Evolutionary conservation across 768 basidiomycete species (phyloP).

Genomic region (Chlorophyllum brunneum): DNA sequence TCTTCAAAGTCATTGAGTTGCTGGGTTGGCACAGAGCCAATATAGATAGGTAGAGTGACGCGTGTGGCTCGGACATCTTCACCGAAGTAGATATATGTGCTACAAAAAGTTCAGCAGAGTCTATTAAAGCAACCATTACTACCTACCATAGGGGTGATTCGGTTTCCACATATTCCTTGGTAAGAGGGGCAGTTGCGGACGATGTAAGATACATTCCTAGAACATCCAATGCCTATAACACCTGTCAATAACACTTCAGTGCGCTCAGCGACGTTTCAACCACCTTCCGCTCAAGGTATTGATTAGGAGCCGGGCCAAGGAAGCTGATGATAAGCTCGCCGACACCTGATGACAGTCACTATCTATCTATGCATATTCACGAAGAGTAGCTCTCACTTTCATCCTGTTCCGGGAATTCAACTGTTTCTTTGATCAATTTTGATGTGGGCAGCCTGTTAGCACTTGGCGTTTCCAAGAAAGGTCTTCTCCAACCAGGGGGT

Average conservation of each 20-base stretch:
- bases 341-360: slow-evolving; percentile 35
- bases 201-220: slow-evolving; percentile 87
- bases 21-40: slow-evolving; percentile 82
- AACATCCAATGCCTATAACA: slow-evolving; percentile 71
- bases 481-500: slow-evolving; percentile 86
- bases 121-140: background rate
- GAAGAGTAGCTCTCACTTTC: slow-evolving; percentile 50
- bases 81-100: slow-evolving; percentile 83
- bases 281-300: slow-evolving; percentile 72
- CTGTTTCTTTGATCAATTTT: slow-evolving; percentile 51
- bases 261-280: background rate
- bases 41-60: slow-evolving; percentile 70
- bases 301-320: slow-evolving; percentile 70
- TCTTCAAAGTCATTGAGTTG: slow-evolving; percentile 69
- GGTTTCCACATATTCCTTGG: slow-evolving; percentile 91
- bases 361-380: background rate
- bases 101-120: slow-evolving; percentile 22
- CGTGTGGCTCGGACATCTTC: slow-evolving; percentile 71
- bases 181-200: slow-evolving; percentile 74
- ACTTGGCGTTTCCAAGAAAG: slow-evolving; percentile 87
- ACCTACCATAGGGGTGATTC: slow-evolving; percentile 83
- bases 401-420: slow-evolving; percentile 96
- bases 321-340: slow-evolving; percentile 81
- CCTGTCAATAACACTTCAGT: background rate
- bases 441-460: slow-evolving; percentile 51